These are phyloP conservation scores for Lavandula angustifolia DNA, from an alignment of 257 asterid genomes.

Conservation along the genomic window DNA sequence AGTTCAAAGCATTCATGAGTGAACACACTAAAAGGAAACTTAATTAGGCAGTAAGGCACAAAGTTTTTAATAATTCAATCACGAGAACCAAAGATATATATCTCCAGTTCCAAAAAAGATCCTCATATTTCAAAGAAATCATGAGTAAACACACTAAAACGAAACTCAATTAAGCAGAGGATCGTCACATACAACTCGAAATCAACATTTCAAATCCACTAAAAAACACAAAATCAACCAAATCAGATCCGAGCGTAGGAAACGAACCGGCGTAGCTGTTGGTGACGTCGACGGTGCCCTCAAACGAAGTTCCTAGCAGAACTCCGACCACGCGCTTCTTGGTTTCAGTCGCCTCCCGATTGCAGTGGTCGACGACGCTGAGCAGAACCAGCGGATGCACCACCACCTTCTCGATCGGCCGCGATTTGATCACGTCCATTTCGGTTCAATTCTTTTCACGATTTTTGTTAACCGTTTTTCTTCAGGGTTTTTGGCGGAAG, in stretches of 20 bases:
- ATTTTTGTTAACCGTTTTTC: slow-evolving; percentile 4
- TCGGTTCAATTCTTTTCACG: neutral
- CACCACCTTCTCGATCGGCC: slow-evolving; percentile 86
- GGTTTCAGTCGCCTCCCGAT: slow-evolving; percentile 89
- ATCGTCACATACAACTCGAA: neutral
- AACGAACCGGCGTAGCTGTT: slow-evolving; percentile 89
- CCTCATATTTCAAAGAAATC: neutral
- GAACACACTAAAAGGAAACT: neutral
- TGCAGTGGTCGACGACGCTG: slow-evolving; percentile 95
- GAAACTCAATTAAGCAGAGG: slow-evolving; percentile 14
- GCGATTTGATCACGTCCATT: slow-evolving; percentile 83
- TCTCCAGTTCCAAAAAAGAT: neutral
- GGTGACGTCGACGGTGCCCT: slow-evolving; percentile 93
- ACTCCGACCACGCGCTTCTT: slow-evolving; percentile 89
- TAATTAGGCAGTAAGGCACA: too few species aligned
- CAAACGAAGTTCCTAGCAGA: slow-evolving; percentile 75
- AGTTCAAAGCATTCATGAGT: neutral
- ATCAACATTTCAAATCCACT: neutral
- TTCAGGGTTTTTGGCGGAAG: slow-evolving; percentile 28
- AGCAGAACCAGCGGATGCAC: slow-evolving; percentile 93
- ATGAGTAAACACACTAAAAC: neutral
- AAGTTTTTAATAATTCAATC: too few species aligned
- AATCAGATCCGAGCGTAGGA: slow-evolving; percentile 49
- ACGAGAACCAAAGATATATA: too few species aligned
- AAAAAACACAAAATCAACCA: neutral